These are phyloP conservation scores for Nelumbo lutea DNA, from an alignment of 164 flowering plant species.

Conservation along the genomic window DNA sequence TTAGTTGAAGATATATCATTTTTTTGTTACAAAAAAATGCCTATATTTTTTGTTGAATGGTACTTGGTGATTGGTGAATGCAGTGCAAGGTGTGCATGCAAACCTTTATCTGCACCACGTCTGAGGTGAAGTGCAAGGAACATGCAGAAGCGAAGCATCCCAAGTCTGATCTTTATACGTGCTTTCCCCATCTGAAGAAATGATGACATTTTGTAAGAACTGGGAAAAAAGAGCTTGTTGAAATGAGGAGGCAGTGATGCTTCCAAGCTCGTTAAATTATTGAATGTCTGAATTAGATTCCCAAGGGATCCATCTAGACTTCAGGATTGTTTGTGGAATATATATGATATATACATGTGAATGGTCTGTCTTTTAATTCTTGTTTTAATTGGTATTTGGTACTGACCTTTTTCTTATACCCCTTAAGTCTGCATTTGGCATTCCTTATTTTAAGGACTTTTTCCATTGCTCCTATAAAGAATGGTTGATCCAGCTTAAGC, in stretches of 20 bases:
- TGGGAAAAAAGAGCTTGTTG: slow-evolving; percentile 3
- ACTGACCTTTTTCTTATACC: too few species aligned
- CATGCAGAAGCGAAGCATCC: slow-evolving; percentile 94
- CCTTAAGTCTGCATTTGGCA: too few species aligned
- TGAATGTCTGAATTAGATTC: slow-evolving; percentile 3
- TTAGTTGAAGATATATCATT: too few species aligned
- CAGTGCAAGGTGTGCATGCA: slow-evolving; percentile 99
- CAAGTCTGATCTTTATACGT: slow-evolving; percentile 49
- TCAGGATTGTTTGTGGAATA: neutral
- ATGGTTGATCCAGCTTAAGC: too few species aligned
- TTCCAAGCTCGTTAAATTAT: neutral
- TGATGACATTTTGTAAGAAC: slow-evolving; percentile 20
- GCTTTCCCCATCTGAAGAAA: slow-evolving; percentile 81
- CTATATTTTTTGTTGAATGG: neutral
- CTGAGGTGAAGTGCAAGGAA: slow-evolving; percentile 91
- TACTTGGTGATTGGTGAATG: slow-evolving; percentile 24
- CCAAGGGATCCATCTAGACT: slow-evolving; percentile 11
- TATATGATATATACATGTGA: neutral
- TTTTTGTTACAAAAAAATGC: neutral
- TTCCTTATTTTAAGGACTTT: too few species aligned
- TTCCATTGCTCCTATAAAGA: too few species aligned
- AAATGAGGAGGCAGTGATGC: neutral
- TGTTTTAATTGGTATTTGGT: too few species aligned
- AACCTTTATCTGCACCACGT: slow-evolving; percentile 83
- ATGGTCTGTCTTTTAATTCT: slow-evolving; percentile 2